phyloP scores from a whole-genome alignment of 805 yeast genomes.

The Candida tallmaniae region DNA sequence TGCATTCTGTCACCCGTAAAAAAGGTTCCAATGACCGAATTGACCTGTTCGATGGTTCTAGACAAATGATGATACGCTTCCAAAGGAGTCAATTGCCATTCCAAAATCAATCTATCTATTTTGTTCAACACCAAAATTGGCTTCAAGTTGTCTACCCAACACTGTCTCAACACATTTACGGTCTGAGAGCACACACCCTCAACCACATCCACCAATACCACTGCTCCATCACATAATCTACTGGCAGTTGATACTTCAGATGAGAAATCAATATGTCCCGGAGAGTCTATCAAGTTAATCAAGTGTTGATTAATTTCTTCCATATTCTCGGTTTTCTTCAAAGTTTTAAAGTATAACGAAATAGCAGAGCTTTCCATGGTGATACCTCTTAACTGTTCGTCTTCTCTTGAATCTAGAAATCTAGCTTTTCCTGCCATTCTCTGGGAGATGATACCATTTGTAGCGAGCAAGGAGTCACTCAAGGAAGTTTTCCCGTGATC shows the following conservation, averaged over 20 bases:
- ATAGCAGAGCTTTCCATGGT: conserved; percentile 99
- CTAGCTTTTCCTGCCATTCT: conserved; percentile 93
- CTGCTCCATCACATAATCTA: conserved; percentile 93
- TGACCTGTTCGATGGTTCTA: conserved; percentile 85
- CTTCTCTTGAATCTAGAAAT: conserved; percentile 90
- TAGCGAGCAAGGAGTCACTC: conserved; percentile 86
- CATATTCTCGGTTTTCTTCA: conserved; percentile 78
- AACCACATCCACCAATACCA: conserved; percentile 91
- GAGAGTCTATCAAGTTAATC: conserved; percentile 98
- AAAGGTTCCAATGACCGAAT: conserved; percentile 90
- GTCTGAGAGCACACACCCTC: conserved; percentile 99
- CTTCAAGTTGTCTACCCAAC: conserved; percentile 88
- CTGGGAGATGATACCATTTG: conserved; percentile 94
- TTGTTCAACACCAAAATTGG: conserved; percentile 89
- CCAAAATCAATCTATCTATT: conserved; percentile 79
- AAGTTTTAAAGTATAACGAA: conserved; percentile 85
- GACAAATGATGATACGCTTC: conserved; percentile 84
- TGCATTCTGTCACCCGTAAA: conserved; percentile 91
- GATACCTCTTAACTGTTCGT: conserved; percentile 99
- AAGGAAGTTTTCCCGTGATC: conserved; percentile 98
- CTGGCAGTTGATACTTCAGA: conserved; percentile 96
- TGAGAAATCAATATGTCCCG: conserved; percentile 99
- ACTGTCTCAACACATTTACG: conserved; percentile 87
- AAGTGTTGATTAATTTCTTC: conserved; percentile 92
- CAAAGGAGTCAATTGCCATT: conserved; percentile 71